Base-by-base conservation (phyloP, 2,329 filamentous ascomycete species). In the Lojkania enalia region DNA sequence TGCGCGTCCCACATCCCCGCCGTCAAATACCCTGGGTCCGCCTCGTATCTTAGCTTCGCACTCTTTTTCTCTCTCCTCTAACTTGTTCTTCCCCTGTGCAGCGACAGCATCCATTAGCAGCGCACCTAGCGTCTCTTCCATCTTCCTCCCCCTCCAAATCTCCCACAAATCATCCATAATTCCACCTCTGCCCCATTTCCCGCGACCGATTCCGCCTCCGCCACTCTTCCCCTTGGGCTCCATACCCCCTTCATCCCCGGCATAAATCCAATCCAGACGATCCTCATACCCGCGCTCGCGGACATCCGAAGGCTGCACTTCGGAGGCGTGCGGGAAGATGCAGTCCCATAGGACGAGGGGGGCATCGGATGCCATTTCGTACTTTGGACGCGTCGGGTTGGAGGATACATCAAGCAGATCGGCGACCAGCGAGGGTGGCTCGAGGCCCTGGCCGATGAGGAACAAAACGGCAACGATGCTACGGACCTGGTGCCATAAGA, bases 401-500 rank as follows among this genome's bases (percentile, higher is more conserved):
- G 79, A 79, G 20, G 74, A 61, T 6, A 88, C 75, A 64, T 97
- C 87, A 19, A 99, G 79, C 31, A 99, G 76, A 18, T 85, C 77
- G 39, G 82, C 77, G 32, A 97, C 77, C 12, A 97, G 72, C 0
- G 80, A 80, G 0, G 91, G 87, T 20, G 77, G 66, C 68, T 99
- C 94, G 13, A 95, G 80, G 0, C 90, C 84, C 72, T 99, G 94
- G 20, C 89, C 94, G 6, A 97, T 84, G 9, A 94, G 77, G 74
- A 99, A 97, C n/a, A 99, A 76, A 5, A 97, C 77, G 13, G 86
- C 83, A n/a, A 95, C 85, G 82, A 99, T 91, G 74, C 92, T 89
- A 18, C 94, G 85, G 56, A 99, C 95, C 73, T 99, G 94, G 72
- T 99, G 94, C 94, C 94, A 99, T 35, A 99, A 74, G 70, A 99